A percentile compares a stretch with the other conserved stretches of the same genome.
phyloP scores from a whole-genome alignment of 1,139 yeast genomes.

The Hyphopichia burtonii region DNA sequence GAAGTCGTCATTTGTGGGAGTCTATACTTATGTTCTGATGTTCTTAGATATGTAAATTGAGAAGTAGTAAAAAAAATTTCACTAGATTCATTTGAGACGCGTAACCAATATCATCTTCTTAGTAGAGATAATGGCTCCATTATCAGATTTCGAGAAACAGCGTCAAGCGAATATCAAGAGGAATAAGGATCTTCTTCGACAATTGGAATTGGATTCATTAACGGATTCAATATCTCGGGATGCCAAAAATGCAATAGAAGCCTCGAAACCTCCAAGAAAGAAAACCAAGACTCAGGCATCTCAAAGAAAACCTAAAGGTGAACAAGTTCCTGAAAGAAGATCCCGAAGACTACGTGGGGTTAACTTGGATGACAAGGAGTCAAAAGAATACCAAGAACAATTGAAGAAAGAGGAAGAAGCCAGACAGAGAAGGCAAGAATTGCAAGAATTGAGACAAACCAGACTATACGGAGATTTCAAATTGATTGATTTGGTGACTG shows the following conservation, averaged over 20 bases:
- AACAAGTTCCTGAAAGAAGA: conserved; percentile 53
- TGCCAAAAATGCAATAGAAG: conserved; percentile 11
- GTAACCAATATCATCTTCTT: background rate
- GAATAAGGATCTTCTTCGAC: conserved; percentile 38
- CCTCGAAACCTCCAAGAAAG: conserved; percentile 14
- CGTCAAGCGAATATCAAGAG: conserved; percentile 54
- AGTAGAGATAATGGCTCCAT: conserved; percentile 15
- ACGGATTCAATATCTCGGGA: conserved; percentile 30
- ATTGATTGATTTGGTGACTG: conserved; percentile 55
- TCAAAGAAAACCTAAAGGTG: conserved; percentile 17
- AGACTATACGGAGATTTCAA: conserved; percentile 63
- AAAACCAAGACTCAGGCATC: conserved; percentile 21
- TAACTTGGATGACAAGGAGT: conserved; percentile 35
- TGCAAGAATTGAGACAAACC: conserved; percentile 52
- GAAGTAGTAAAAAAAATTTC: background rate
- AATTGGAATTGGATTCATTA: conserved; percentile 37
- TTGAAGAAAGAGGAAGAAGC: conserved; percentile 37
- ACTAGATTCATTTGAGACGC: conserved; percentile 1
- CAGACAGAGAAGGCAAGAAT: conserved; percentile 37
- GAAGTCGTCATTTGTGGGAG: conserved; percentile 73
- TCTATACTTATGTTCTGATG: conserved; percentile 71
- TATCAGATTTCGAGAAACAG: conserved; percentile 68
- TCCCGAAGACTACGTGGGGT: conserved; percentile 70
- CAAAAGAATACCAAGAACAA: conserved; percentile 33
- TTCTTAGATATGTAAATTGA: conserved; percentile 26